Evolutionary conservation across 2,329 filamentous ascomycete species (phyloP).

Genomic region (Xylaria polymorpha): DNA sequence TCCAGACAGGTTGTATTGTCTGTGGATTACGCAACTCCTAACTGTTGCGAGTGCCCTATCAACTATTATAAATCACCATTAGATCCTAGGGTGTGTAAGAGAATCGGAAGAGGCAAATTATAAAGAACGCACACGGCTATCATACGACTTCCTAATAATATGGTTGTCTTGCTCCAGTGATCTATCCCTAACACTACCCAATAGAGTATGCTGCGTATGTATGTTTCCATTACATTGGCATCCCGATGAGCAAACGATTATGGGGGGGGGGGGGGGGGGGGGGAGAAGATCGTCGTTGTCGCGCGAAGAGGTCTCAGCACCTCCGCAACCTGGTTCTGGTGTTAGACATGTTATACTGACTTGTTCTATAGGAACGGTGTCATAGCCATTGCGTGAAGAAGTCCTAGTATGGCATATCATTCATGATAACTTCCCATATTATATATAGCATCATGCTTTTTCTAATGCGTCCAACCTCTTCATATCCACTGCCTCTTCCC

Average conservation of each 20-base stretch:
- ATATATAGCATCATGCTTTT: background rate
- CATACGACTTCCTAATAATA: background rate
- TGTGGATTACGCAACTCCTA: background rate
- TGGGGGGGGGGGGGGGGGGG: background rate
- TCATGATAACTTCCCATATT: background rate
- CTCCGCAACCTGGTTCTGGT: background rate
- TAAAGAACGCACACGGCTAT: background rate
- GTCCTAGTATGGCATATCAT: background rate
- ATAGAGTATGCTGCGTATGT: background rate
- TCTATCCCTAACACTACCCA: background rate
- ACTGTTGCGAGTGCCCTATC: background rate
- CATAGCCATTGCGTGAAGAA: background rate
- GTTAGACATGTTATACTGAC: background rate
- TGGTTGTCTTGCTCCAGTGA: background rate
- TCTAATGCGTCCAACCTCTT: too few relatives aligned
- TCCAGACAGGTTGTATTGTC: background rate
- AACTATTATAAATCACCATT: background rate
- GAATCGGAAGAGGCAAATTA: too few relatives aligned
- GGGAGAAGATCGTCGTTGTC: background rate
- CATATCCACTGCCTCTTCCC: background rate
- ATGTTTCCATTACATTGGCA: background rate
- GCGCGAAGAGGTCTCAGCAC: background rate
- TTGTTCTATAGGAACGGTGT: background rate
- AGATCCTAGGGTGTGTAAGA: background rate
- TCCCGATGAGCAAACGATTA: background rate